Base-by-base conservation (phyloP, 208 protist genomes). In the Balamuthia mandrillaris region DNA sequence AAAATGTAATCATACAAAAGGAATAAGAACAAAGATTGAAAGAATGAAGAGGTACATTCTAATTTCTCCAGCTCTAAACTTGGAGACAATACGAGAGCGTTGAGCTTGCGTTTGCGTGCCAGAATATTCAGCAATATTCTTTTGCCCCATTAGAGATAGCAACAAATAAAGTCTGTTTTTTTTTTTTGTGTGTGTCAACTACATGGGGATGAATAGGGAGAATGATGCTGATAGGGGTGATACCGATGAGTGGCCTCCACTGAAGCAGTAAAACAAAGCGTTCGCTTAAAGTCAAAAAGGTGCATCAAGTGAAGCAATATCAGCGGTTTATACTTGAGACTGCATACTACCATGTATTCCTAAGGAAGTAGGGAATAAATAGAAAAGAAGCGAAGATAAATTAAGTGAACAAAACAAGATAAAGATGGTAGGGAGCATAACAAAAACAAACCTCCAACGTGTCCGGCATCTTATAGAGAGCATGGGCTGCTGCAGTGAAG, bases 251-350 rank as follows among this genome's bases (percentile, higher is more conserved):
- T 88, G 2, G 77, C 58, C 27, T 92, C 88, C 1, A 90, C 81
- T 14, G 88, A 91, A 31, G 88, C 88, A 24, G 90, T 91, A 61
- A 92, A 92, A 44, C 84, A 88, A 27, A 92, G 56, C 37, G 78
- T 88, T 41, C 58, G 77, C 39, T 79, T 29, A 44, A 51, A 54
- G 63, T 82, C 44, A 27, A 72, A 41, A n/a, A 6, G 33, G 14
- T 51, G 45, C 51, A 88, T 39, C 29, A 83, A 31, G 16, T 66
- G 44, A 16, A 87, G 44, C 37, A 85, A 39, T 12, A 77, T 51
- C 7, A 87, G 41, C 33, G 86, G 86, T 39, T 92, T 91, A 29
- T 88, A 81, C 31, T 49, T 74, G 10, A 83, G 56, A 33, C 45
- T 75, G 51, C 90, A 88, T 24, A 87, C 54, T 7, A 90, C 65